A percentile compares a stretch with the other conserved stretches of the same genome.
phyloP scores from a whole-genome alignment of 2,329 filamentous ascomycete genomes.

The Colletotrichum sp. region DNA sequence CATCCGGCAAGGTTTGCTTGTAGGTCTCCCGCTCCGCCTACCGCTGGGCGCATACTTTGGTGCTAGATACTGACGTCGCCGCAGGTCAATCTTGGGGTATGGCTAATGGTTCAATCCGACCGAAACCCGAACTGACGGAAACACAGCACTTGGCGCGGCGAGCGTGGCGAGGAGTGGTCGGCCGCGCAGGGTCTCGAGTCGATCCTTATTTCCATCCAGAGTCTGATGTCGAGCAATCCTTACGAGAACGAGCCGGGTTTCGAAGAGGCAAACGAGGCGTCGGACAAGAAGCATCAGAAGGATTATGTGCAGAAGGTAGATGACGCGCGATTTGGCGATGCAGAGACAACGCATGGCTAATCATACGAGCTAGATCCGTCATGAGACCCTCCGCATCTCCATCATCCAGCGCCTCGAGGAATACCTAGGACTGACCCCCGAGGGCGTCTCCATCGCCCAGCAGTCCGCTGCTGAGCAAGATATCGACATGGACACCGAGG shows the following conservation, averaged over 20 bases:
- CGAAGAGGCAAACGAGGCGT: conserved; percentile 71
- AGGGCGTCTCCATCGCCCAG: conserved; percentile 46
- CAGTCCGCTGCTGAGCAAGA: conserved; percentile 35
- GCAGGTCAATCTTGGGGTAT: conserved; percentile 85
- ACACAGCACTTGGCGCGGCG: conserved; percentile 88
- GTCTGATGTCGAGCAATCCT: conserved; percentile 90
- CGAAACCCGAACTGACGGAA: conserved; percentile 22
- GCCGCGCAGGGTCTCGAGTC: conserved; percentile 95
- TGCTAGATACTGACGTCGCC: neutral
- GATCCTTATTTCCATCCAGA: conserved; percentile 93
- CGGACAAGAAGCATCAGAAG: conserved; percentile 76
- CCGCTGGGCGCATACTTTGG: neutral
- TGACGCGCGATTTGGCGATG: neutral
- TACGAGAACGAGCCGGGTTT: conserved; percentile 97
- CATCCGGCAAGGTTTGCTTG: conserved; percentile 90
- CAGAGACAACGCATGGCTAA: conserved; percentile 22
- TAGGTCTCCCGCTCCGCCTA: conserved; percentile 49
- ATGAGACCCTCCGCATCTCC: conserved; percentile 86
- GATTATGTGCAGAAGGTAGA: conserved; percentile 80
- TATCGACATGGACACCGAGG: conserved; percentile 52
- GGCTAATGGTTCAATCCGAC: conserved; percentile 21
- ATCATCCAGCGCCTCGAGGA: conserved; percentile 86
- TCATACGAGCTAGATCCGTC: conserved; percentile 69
- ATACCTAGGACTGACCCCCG: conserved; percentile 69
- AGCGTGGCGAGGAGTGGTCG: conserved; percentile 93